A percentile compares a stretch with the other conserved stretches of the same genome.
Evolutionary conservation across 148 eudicot genomes (phyloP).

Genomic region (Vaccinium macrocarpon): DNA sequence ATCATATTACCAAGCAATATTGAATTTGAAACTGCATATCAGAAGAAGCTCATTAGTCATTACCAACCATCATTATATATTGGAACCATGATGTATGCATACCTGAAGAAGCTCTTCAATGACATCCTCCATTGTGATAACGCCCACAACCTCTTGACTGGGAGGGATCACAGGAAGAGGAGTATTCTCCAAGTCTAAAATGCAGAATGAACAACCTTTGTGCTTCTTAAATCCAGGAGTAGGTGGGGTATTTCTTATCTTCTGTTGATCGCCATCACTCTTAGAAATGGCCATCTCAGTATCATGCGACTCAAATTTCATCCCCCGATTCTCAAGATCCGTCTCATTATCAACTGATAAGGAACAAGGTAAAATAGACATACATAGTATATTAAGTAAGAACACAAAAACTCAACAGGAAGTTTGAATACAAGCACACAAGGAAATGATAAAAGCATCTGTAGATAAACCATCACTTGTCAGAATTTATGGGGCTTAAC

Average conservation of each 20-base stretch:
- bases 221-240: constrained; percentile 78
- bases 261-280: constrained; percentile 39
- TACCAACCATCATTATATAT: too few species aligned
- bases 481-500: background rate
- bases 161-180: constrained; percentile 75
- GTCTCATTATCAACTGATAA: constrained; percentile 25
- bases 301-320: constrained; percentile 33
- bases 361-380: constrained; percentile 13
- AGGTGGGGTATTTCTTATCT: constrained; percentile 53
- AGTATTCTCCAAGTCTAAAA: constrained; percentile 69
- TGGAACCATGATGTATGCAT: background rate
- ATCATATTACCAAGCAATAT: background rate
- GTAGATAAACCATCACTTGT: background rate
- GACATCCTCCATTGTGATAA: constrained; percentile 92
- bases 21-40: background rate
- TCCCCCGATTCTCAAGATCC: constrained; percentile 21
- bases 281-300: constrained; percentile 24
- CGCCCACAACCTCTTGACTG: constrained; percentile 77
- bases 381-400: background rate
- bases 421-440: background rate
- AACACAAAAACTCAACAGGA: background rate
- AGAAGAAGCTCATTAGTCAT: too few species aligned
- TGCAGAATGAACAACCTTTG: constrained; percentile 90
- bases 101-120: constrained; percentile 99
- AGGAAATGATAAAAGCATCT: background rate